phyloP scores from a whole-genome alignment of 208 protist species.

The Tritrichomonas foetus region DNA sequence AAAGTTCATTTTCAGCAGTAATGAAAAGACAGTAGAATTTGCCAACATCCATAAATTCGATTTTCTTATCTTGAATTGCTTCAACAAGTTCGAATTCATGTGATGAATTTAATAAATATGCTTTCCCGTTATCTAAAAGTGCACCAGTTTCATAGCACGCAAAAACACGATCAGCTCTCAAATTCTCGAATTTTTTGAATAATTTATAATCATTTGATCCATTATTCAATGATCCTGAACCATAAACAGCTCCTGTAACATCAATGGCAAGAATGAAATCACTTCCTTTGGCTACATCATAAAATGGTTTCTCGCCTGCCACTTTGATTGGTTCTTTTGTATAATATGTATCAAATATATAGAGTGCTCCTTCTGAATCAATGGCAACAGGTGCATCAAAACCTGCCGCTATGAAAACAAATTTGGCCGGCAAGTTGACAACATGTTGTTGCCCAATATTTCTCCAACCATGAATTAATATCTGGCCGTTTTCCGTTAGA shows the following conservation, averaged over 20 bases:
- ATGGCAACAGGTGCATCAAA: not conserved
- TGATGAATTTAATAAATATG: not conserved
- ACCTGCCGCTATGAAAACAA: not conserved
- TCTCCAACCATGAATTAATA: not conserved
- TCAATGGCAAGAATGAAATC: not conserved
- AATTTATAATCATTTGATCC: not conserved
- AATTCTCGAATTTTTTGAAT: not conserved
- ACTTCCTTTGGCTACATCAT: not conserved
- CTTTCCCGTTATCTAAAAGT: not conserved
- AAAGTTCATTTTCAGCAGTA: not conserved
- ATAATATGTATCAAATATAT: constrained; percentile 16
- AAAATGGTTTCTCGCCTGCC: not conserved
- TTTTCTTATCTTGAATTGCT: not conserved
- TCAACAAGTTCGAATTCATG: not conserved
- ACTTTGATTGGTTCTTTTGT: not conserved
- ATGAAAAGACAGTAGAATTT: not conserved
- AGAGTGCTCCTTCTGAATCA: not conserved
- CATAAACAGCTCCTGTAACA: not conserved
- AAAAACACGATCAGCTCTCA: not conserved
- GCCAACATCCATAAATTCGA: not conserved
- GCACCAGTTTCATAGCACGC: not conserved
- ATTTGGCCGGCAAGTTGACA: not conserved
- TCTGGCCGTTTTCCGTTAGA: not conserved
- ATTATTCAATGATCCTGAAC: not conserved
- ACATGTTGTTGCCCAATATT: not conserved